Evolutionary conservation across 2,329 filamentous ascomycete species (phyloP).

Genomic region (Colletotrichum cuscutae): DNA sequence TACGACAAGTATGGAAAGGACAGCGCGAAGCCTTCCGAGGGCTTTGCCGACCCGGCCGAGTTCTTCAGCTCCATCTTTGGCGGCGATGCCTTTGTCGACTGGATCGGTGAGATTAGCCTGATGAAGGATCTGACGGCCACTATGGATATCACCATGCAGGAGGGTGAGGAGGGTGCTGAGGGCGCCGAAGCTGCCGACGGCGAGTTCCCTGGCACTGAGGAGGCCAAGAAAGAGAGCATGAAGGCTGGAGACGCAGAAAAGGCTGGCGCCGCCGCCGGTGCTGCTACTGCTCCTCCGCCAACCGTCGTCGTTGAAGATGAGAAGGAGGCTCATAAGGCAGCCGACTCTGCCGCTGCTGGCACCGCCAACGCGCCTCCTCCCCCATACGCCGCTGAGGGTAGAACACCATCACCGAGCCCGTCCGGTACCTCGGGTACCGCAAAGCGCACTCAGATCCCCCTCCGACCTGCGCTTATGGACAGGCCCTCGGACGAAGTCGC

Average conservation of each 20-base stretch:
- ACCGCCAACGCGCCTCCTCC: conserved; percentile 37
- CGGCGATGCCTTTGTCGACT: conserved; percentile 93
- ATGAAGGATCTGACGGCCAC: conserved; percentile 99
- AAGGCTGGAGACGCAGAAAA: conserved; percentile 50
- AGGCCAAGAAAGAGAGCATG: conserved; percentile 66
- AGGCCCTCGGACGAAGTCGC: conserved; percentile 79
- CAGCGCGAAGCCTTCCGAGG: conserved; percentile 86
- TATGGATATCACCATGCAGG: conserved; percentile 96
- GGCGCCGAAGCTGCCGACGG: conserved; percentile 60
- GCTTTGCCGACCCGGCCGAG: conserved; percentile 95
- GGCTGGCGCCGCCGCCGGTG: conserved; percentile 39
- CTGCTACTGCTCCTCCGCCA: conserved; percentile 44
- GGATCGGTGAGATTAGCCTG: conserved; percentile 97
- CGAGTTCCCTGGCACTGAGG: conserved; percentile 67
- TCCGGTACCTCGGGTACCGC: conserved; percentile 51
- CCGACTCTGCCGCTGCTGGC: conserved; percentile 34
- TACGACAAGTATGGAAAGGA: conserved; percentile 99
- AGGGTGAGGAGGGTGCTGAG: conserved; percentile 75
- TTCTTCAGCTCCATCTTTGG: conserved; percentile 99
- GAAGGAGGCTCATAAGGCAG: conserved; percentile 37
- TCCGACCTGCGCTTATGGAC: conserved; percentile 89
- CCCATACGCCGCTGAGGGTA: conserved; percentile 45
- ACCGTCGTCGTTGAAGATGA: conserved; percentile 54
- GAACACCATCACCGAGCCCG: conserved; percentile 48
- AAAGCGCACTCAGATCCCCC: conserved; percentile 68